A percentile compares a stretch with the other conserved stretches of the same genome.
Evolutionary conservation across 139 green algal species (phyloP).

Genomic region (Coelastrella sp.): DNA sequence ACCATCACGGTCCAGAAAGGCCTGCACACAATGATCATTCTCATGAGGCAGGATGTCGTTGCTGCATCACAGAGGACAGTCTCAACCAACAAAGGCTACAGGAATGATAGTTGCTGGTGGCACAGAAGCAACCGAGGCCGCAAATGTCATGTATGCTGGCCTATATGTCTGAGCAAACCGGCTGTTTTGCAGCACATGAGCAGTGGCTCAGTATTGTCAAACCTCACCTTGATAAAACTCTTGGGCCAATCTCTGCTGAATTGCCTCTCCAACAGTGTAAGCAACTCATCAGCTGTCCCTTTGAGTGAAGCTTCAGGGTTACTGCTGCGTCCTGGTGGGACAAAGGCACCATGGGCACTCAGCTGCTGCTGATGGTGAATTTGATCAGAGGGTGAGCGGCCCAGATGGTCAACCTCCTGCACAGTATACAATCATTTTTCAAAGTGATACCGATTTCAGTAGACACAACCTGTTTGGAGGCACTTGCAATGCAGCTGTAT

Average conservation of each 20-base stretch:
- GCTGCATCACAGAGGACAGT: too few species aligned
- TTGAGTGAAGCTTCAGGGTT: not conserved
- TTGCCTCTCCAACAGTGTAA: constrained; percentile 3
- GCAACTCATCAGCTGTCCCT: not conserved
- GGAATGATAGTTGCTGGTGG: too few species aligned
- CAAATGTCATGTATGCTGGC: too few species aligned
- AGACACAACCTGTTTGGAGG: not conserved
- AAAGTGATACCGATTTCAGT: not conserved
- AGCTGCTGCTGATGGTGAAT: constrained; percentile 16
- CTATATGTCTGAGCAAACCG: too few species aligned
- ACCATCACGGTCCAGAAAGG: constrained; percentile 16
- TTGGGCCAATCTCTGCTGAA: constrained; percentile 21
- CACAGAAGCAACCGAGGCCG: too few species aligned
- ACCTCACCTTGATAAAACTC: constrained; percentile 33
- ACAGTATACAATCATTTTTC: not conserved
- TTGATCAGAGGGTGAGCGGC: not conserved
- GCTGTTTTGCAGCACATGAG: too few species aligned
- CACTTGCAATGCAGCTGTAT: not conserved
- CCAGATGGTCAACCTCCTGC: constrained; percentile 43
- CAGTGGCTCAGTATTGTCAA: not conserved
- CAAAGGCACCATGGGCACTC: not conserved
- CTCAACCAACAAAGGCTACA: too few species aligned
- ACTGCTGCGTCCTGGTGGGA: constrained; percentile 6
- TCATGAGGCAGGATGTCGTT: too few species aligned
- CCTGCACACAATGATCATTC: too few species aligned